phyloP scores from a whole-genome alignment of 345 rosid species.

The Moringa oleifera region DNA sequence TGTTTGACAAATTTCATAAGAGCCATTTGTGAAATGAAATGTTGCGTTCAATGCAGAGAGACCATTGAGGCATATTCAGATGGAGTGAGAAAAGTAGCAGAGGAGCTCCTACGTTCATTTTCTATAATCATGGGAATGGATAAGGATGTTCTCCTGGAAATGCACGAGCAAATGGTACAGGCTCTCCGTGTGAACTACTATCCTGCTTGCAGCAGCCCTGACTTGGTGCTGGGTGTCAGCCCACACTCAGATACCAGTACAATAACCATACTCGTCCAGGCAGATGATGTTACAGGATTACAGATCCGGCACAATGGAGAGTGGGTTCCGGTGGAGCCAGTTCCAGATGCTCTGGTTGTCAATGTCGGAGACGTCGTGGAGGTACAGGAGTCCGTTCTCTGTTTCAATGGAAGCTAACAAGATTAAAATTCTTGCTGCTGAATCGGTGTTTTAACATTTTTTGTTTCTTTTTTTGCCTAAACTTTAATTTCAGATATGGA shows the following conservation, averaged over 20 bases:
- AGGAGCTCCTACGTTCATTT: conserved; percentile 18
- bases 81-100: conserved; percentile 15
- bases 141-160: conserved; percentile 16
- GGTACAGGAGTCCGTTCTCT: too few relatives aligned
- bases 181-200: conserved; percentile 23
- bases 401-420: too few relatives aligned
- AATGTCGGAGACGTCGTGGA: conserved; percentile 28
- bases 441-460: too few relatives aligned
- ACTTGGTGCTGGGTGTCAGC: conserved; percentile 23
- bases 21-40: too few relatives aligned
- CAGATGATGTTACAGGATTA: conserved; percentile 12
- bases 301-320: conserved; percentile 19
- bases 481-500: conserved; percentile 21
- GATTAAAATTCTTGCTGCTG: too few relatives aligned
- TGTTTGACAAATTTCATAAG: too few relatives aligned
- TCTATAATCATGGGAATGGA: conserved; percentile 26
- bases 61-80: conserved; percentile 20
- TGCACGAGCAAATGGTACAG: conserved; percentile 20
- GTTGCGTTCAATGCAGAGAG: conserved; percentile 18
- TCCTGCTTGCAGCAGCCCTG: conserved; percentile 20
- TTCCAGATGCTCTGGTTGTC: conserved; percentile 24
- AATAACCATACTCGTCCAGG: conserved; percentile 21
- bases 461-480: too few relatives aligned
- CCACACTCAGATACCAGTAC: conserved; percentile 26
- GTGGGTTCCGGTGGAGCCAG: conserved; percentile 21